Evolutionary conservation across 1,139 yeast genomes (phyloP).

Genomic region (Pichia sp.): DNA sequence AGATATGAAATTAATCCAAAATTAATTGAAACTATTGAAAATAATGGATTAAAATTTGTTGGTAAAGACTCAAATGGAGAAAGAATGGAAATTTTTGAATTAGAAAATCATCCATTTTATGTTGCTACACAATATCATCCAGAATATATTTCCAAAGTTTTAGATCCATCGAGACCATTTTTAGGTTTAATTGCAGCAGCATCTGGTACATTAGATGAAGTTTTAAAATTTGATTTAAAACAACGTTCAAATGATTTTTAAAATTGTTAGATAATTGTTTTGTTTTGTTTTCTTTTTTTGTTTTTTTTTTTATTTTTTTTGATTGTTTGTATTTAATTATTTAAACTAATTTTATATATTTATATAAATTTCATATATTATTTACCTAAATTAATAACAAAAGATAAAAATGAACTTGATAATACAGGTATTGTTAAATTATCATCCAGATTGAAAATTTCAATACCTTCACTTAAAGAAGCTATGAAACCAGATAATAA

Average conservation of each 20-base stretch:
- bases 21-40: constrained; percentile 63
- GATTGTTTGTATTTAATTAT: not conserved
- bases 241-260: constrained; percentile 28
- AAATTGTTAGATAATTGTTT: too few species aligned
- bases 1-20: constrained; percentile 95
- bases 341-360: not conserved
- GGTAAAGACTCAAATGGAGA: constrained; percentile 87
- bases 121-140: constrained; percentile 99
- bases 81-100: constrained; percentile 92
- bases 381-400: constrained; percentile 10
- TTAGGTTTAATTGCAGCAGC: constrained; percentile 94
- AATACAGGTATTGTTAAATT: constrained; percentile 85
- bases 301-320: too few species aligned
- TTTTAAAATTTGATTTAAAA: constrained; percentile 36
- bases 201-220: constrained; percentile 65
- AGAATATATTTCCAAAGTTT: constrained; percentile 90
- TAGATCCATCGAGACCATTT: constrained; percentile 95
- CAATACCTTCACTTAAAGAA: constrained; percentile 78
- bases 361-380: not conserved
- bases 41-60: constrained; percentile 75
- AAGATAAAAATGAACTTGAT: constrained; percentile 10
- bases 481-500: constrained; percentile 73
- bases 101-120: constrained; percentile 73
- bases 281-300: too few species aligned
- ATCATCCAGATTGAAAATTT: constrained; percentile 73